A percentile compares a stretch with the other conserved stretches of the same genome.
Evolutionary conservation across 148 eudicot species (phyloP).

Genomic region (Rhododendron kiyosumense): DNA sequence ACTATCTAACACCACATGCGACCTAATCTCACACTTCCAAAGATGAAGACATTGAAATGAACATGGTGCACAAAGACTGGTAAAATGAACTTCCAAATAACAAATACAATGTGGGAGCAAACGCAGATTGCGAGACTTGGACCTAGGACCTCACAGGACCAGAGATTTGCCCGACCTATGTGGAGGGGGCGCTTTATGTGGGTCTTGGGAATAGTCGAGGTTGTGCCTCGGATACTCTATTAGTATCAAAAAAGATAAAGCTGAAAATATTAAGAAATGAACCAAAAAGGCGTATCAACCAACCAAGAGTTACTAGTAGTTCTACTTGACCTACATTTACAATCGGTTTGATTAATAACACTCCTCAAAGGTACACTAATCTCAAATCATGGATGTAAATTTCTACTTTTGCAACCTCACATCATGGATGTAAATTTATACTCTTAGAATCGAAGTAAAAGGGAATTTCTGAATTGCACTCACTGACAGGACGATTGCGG

Average conservation of each 20-base stretch:
- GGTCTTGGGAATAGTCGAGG: background rate
- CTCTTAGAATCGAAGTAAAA: background rate
- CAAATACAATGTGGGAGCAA: background rate
- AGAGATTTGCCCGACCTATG: background rate
- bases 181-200: background rate
- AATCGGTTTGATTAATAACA: background rate
- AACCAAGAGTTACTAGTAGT: background rate
- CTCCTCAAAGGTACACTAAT: background rate
- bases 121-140: background rate
- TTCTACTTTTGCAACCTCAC: too few species aligned
- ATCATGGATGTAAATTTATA: background rate
- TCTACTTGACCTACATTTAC: background rate
- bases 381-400: too few species aligned
- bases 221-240: background rate
- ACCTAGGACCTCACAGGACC: background rate
- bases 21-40: background rate
- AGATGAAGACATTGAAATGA: background rate
- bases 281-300: background rate
- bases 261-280: background rate
- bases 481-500: conserved; percentile 28
- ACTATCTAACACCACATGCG: background rate
- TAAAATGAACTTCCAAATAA: background rate
- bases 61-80: background rate
- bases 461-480: conserved; percentile 5
- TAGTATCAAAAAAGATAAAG: background rate